Percentiles rank a stretch among this genome's conserved stretches.
Conservation (phyloP, 768 basidiomycete species). For the Scleroderma bovista region DNA sequence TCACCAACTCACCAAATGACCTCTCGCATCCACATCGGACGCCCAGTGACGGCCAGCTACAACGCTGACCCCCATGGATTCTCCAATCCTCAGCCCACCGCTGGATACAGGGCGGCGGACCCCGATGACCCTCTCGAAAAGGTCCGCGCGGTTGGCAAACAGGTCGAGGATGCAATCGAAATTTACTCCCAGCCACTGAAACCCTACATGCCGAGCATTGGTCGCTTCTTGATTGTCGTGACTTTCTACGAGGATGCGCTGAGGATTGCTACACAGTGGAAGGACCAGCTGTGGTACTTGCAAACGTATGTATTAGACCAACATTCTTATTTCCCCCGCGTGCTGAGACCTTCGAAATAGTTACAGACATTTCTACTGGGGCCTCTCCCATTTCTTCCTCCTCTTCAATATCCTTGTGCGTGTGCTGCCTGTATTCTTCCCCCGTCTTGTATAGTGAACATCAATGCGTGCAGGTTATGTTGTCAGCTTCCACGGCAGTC, state of each 20-base stretch:
- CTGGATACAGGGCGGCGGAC: conserved; percentile 74
- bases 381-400: conserved; percentile 90
- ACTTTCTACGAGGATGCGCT: conserved; percentile 97
- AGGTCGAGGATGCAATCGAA: conserved; percentile 89
- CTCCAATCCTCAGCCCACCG: conserved; percentile 60
- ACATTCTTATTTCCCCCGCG: background rate
- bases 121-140: conserved; percentile 81
- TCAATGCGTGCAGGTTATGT: conserved; percentile 64
- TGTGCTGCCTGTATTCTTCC: conserved; percentile 9
- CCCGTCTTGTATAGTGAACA: background rate
- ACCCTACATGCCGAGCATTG: conserved; percentile 91
- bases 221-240: conserved; percentile 94
- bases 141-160: conserved; percentile 60
- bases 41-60: conserved; percentile 57
- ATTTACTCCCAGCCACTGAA: conserved; percentile 89
- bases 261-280: conserved; percentile 90
- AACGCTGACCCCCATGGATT: conserved; percentile 76
- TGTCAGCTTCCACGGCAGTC: conserved; percentile 75
- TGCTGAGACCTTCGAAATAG: conserved; percentile 36
- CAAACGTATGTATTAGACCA: conserved; percentile 64
- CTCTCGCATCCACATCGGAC: conserved; percentile 78
- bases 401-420: conserved; percentile 86
- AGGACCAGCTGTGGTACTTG: conserved; percentile 97
- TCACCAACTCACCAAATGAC: conserved; percentile 44
- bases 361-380: conserved; percentile 94